Conservation (phyloP, 2,329 filamentous ascomycete species). For the Erysiphe pulchra region DNA sequence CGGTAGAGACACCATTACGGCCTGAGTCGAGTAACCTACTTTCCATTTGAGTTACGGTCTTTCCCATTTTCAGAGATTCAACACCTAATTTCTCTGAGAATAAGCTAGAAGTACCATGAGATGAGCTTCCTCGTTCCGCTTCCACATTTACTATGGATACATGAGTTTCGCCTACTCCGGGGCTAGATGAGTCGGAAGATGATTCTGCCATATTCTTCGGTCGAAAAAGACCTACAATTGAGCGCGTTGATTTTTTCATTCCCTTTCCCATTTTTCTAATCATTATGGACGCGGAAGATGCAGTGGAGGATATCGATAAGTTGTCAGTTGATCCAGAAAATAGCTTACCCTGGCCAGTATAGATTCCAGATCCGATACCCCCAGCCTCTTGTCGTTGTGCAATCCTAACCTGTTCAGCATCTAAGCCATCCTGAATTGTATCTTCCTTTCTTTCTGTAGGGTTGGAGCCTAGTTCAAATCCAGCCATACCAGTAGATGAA, state of each 20-base stretch:
- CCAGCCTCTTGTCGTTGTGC: conserved; percentile 77
- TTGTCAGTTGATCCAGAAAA: conserved; percentile 90
- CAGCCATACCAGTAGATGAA: conserved; percentile 32
- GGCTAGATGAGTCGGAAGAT: conserved; percentile 39
- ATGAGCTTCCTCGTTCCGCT: conserved; percentile 46
- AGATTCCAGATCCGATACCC: conserved; percentile 82
- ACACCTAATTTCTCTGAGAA: conserved; percentile 34
- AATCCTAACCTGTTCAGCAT: conserved; percentile 77
- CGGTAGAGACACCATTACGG: conserved; percentile 27
- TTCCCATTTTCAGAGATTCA: conserved; percentile 53
- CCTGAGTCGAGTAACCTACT: conserved; percentile 15
- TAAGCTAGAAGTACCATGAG: no score
- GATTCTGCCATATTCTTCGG: conserved; percentile 77
- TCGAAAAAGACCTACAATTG: conserved; percentile 78
- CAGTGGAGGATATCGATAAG: conserved; percentile 69
- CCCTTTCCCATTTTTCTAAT: conserved; percentile 96
- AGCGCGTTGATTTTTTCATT: conserved; percentile 84
- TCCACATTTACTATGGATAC: conserved; percentile 93
- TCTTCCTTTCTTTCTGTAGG: conserved; percentile 36
- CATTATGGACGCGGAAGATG: conserved; percentile 77
- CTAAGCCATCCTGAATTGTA: conserved; percentile 32
- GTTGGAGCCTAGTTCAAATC: conserved; percentile 17
- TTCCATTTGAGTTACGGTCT: conserved; percentile 6
- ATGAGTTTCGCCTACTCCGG: conserved; percentile 50
- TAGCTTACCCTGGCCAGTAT: conserved; percentile 58